Base-by-base conservation (phyloP, 805 yeast genomes). In the Metschnikowia peoriensis region DNA sequence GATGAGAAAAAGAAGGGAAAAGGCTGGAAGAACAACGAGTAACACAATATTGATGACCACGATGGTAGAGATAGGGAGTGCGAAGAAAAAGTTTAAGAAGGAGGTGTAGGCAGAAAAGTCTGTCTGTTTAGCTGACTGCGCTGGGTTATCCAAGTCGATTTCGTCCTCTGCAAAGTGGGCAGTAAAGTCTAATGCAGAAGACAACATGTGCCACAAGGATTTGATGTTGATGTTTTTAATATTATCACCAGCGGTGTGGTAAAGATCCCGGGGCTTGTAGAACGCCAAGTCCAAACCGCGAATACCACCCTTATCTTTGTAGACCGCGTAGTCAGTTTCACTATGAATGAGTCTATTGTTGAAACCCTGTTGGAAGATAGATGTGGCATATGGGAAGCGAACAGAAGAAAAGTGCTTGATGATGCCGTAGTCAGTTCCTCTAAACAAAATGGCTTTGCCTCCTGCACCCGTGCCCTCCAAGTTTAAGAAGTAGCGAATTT, bases 401-500 rank as follows among this genome's bases (percentile, higher is more conserved):
- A 82, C 92, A 3, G 76, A 75, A 22, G 75, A 66, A 56, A 80
- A 79, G 57, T 82, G 78, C 54, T 80, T 79, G 1, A 87, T 82
- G 11, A 89, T 81, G 1, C 88, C 88, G 55, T 77, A 78, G 64
- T 90, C 96, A 0, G 96, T 83, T n/a, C 91, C 84, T 67, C 97
- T 79, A 66, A 92, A 90, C 46, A 91, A 70, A 17, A 89, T 76
- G 1, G 97, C 88, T 58, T 86, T 82, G 4, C 94, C 92, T 28
- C 97, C 97, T 1, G 94, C 87, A 2, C 97, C 97, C 0, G 97
- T 89, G 15, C 97, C 97, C 72, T 91, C 97, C 56, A 91, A 71
- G 65, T 92, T 92, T 58, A 91, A 75, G 52, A 92, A 86, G 62
- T 79, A 86, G 40, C 72, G 73, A 1, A 87, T 83, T 14, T 80